Conservation (phyloP, 805 yeast genomes). For the Wickerhamiella sorbophila region DNA sequence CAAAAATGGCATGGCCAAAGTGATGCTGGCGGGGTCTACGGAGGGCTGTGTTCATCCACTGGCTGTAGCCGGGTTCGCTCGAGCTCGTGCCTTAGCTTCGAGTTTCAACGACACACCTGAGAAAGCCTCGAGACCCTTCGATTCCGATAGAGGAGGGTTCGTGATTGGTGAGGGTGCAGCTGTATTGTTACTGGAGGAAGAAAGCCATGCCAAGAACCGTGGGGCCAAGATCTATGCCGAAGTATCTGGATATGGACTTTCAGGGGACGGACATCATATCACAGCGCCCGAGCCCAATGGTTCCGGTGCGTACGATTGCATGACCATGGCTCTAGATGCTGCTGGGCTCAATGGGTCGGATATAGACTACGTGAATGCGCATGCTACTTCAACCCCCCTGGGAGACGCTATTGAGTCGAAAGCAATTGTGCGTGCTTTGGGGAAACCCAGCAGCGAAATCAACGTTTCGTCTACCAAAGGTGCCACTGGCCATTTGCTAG, state of each 20-base stretch:
- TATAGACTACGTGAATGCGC: constrained; percentile 80
- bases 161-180: constrained; percentile 93
- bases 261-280: constrained; percentile 85
- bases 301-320: constrained; percentile 69
- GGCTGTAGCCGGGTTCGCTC: constrained; percentile 77
- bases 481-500: constrained; percentile 82
- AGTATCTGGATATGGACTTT: constrained; percentile 72
- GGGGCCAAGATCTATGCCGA: constrained; percentile 66
- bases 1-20: constrained; percentile 63
- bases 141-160: constrained; percentile 62
- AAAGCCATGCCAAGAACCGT: constrained; percentile 58
- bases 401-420: constrained; percentile 82
- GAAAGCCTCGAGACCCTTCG: constrained; percentile 79
- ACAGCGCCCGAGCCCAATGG: constrained; percentile 83
- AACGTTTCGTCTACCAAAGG: constrained; percentile 75
- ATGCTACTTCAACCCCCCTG: constrained; percentile 81
- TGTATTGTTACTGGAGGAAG: constrained; percentile 55
- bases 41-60: constrained; percentile 80
- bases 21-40: constrained; percentile 88
- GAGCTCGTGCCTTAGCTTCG: constrained; percentile 70
- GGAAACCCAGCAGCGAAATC: constrained; percentile 19
- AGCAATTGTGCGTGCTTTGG: constrained; percentile 47
- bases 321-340: constrained; percentile 53
- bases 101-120: constrained; percentile 46
- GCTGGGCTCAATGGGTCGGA: constrained; percentile 35